Conservation (phyloP, 306 rosid genomes). For the Vachellia collinsii region DNA sequence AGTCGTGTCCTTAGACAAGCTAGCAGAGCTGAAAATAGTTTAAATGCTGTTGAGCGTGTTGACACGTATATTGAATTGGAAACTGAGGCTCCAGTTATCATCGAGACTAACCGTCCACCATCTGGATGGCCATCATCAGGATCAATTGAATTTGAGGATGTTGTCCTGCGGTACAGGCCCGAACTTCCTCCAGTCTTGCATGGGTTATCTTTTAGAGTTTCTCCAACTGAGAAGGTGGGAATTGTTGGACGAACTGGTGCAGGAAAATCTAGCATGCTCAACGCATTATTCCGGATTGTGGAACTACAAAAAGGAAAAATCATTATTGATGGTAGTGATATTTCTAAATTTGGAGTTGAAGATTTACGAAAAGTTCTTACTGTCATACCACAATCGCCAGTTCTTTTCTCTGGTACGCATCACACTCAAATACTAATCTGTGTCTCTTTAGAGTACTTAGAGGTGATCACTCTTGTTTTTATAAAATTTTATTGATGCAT, state of each 20-base stretch:
- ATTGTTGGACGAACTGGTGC: slow-evolving; percentile 98
- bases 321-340: slow-evolving; percentile 67
- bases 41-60: slow-evolving; percentile 88
- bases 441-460: not conserved
- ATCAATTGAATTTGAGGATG: slow-evolving; percentile 70
- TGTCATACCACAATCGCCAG: slow-evolving; percentile 90
- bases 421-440: slow-evolving; percentile 13
- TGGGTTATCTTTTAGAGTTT: slow-evolving; percentile 66
- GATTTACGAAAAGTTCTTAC: slow-evolving; percentile 80
- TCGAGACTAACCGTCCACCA: slow-evolving; percentile 73
- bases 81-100: slow-evolving; percentile 71
- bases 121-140: slow-evolving; percentile 88
- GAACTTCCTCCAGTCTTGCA: slow-evolving; percentile 90
- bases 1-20: slow-evolving; percentile 83
- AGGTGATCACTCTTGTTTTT: not conserved
- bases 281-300: slow-evolving; percentile 81
- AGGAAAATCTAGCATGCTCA: slow-evolving; percentile 94
- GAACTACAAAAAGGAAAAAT: slow-evolving; percentile 79
- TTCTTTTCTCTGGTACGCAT: slow-evolving; percentile 81
- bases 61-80: slow-evolving; percentile 69
- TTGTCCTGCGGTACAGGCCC: slow-evolving; percentile 82
- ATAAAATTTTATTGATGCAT: not conserved
- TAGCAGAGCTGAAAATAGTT: slow-evolving; percentile 82
- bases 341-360: slow-evolving; percentile 67
- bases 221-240: slow-evolving; percentile 82